phyloP scores from a whole-genome alignment of 352 stramenopile species.

The Phytophthora chlamydospora region DNA sequence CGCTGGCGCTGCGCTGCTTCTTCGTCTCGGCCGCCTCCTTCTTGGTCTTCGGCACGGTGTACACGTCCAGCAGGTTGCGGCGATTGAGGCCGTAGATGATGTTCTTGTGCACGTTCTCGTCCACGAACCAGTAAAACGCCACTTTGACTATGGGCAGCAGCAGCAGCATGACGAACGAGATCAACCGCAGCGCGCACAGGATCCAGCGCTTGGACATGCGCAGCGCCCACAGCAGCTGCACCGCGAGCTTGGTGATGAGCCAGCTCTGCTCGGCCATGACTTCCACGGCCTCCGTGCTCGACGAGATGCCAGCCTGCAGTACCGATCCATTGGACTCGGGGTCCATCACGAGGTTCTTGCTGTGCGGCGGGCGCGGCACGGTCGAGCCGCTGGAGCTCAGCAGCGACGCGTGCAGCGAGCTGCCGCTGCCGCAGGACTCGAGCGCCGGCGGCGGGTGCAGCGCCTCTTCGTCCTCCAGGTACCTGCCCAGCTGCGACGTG shows the following conservation, averaged over 20 bases:
- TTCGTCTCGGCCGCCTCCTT: conserved; percentile 13
- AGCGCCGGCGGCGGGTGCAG: conserved; percentile 24
- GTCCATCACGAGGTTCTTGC: conserved; percentile 55
- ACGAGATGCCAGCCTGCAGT: conserved; percentile 55
- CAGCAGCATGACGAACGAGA: conserved; percentile 67
- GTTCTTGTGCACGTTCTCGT: conserved; percentile 76
- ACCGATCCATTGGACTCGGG: conserved; percentile 47
- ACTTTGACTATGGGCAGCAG: conserved; percentile 62
- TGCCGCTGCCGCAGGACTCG: conserved; percentile 17
- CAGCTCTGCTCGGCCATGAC: conserved; percentile 74
- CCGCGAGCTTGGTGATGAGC: conserved; percentile 72
- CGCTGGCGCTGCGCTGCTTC: conserved; percentile 22
- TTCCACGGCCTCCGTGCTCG: conserved; percentile 54
- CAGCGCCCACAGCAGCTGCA: conserved; percentile 73
- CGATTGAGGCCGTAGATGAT: conserved; percentile 77
- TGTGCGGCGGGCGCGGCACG: conserved; percentile 37
- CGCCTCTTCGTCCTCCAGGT: conserved; percentile 46
- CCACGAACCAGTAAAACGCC: conserved; percentile 60
- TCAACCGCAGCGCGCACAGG: conserved; percentile 62
- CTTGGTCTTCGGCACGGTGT: conserved; percentile 51
- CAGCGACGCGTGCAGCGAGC: conserved; percentile 28
- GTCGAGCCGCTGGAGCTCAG: conserved; percentile 28
- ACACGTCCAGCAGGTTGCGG: conserved; percentile 89
- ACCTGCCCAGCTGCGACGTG: conserved; percentile 36
- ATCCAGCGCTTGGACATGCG: conserved; percentile 78